These are phyloP conservation scores for Aureoboletus auriporus DNA, from an alignment of 768 basidiomycete genomes.

Conservation along the genomic window DNA sequence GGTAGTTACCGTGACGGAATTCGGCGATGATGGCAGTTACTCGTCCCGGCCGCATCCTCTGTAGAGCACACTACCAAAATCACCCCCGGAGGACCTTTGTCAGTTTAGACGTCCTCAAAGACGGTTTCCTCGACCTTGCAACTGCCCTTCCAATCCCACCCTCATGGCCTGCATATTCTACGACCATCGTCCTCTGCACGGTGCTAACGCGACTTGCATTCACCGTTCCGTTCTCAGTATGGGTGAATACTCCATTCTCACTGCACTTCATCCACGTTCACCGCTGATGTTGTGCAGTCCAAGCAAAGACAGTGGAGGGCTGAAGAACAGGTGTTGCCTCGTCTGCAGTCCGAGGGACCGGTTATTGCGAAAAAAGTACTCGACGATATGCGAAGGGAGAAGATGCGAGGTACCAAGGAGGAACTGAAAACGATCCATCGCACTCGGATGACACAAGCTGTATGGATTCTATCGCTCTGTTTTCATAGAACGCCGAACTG, in stretches of 20 bases:
- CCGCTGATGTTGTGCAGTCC: slow-evolving; percentile 40
- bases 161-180: slow-evolving; percentile 65
- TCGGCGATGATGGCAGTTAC: slow-evolving; percentile 25
- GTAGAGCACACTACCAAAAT: slow-evolving; percentile 5
- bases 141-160: slow-evolving; percentile 69
- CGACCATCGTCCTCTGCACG: slow-evolving; percentile 70
- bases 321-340: slow-evolving; percentile 59
- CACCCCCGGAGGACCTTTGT: slow-evolving; percentile 19
- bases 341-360: slow-evolving; percentile 47
- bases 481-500: background rate
- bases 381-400: slow-evolving; percentile 51
- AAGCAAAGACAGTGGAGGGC: slow-evolving; percentile 55
- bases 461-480: slow-evolving; percentile 21
- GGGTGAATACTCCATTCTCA: slow-evolving; percentile 43
- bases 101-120: slow-evolving; percentile 36
- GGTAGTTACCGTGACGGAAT: no score
- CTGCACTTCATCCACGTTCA: slow-evolving; percentile 3
- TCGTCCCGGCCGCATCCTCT: slow-evolving; percentile 11
- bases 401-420: slow-evolving; percentile 53
- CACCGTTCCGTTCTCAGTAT: slow-evolving; percentile 70
- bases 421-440: slow-evolving; percentile 45
- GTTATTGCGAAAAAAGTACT: slow-evolving; percentile 30
- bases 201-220: slow-evolving; percentile 52
- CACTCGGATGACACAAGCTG: slow-evolving; percentile 46
- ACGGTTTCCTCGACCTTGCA: slow-evolving; percentile 76